Percentiles rank a stretch among this genome's conserved stretches.
Evolutionary conservation across 352 stramenopile species (phyloP).

Genomic region (Phytophthora meadii): DNA sequence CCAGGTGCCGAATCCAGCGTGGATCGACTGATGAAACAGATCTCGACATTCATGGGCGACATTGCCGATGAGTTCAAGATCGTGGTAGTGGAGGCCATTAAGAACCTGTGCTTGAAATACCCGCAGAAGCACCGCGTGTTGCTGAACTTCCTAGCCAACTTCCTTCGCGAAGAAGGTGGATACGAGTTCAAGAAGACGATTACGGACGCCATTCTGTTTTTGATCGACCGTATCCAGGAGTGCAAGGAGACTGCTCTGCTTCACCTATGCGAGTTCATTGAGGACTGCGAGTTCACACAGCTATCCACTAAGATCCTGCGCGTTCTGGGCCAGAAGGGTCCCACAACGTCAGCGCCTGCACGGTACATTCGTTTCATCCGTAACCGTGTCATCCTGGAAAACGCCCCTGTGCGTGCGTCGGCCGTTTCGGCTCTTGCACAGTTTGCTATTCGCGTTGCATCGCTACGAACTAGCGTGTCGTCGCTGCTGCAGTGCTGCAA

Average conservation of each 20-base stretch:
- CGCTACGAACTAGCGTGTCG: conserved; percentile 93
- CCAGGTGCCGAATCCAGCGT: conserved; percentile 94
- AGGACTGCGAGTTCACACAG: conserved; percentile 95
- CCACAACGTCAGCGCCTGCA: conserved; percentile 92
- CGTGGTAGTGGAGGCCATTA: conserved; percentile 97
- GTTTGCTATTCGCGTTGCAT: conserved; percentile 95
- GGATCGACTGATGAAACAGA: conserved; percentile 97
- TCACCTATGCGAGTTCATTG: conserved; percentile 99
- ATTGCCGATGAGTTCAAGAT: conserved; percentile 99
- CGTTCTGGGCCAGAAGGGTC: conserved; percentile 95
- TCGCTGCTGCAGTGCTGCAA: conserved; percentile 96
- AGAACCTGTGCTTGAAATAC: conserved; percentile 98
- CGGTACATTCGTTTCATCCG: conserved; percentile 99
- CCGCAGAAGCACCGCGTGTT: conserved; percentile 97
- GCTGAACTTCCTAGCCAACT: conserved; percentile 98
- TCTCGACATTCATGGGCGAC: conserved; percentile 98
- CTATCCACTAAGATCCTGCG: conserved; percentile 95
- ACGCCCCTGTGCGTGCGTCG: conserved; percentile 95
- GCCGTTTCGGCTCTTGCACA: conserved; percentile 96
- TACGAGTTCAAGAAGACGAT: conserved; percentile 99
- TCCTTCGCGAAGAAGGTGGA: conserved; percentile 95
- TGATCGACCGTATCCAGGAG: conserved; percentile 97
- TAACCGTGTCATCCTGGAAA: conserved; percentile 99
- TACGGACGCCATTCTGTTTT: conserved; percentile 96
- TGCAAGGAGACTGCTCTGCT: conserved; percentile 97